Percentiles rank a stretch among this genome's conserved stretches.
Evolutionary conservation across 805 yeast genomes (phyloP).

Genomic region (Wickerhamomyces pijperi): DNA sequence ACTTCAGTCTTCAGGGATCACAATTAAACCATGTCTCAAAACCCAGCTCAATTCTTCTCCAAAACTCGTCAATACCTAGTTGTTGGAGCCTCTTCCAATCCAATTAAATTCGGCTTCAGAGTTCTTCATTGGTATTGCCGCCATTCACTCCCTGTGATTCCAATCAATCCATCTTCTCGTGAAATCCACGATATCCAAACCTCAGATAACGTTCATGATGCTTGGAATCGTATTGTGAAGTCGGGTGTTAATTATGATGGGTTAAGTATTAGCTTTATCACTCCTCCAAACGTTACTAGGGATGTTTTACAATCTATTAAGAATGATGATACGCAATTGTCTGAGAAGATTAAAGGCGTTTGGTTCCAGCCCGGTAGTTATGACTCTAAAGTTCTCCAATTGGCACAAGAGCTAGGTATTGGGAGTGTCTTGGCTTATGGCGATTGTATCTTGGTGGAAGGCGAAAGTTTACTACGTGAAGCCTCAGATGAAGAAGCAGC

Average conservation of each 20-base stretch:
- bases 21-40: too few relatives aligned
- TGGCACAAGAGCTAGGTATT: conserved; percentile 24
- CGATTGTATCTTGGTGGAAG: conserved; percentile 63
- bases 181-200: conserved; percentile 36
- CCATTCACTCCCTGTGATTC: conserved; percentile 47
- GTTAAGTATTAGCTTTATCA: conserved; percentile 54
- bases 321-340: conserved; percentile 7
- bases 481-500: not conserved
- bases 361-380: conserved; percentile 87
- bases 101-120: conserved; percentile 58
- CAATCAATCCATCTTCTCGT: conserved; percentile 49
- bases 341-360: conserved; percentile 34
- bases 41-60: conserved; percentile 37
- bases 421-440: conserved; percentile 33
- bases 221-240: conserved; percentile 14
- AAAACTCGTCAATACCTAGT: conserved; percentile 46
- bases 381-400: conserved; percentile 36
- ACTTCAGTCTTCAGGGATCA: too few relatives aligned
- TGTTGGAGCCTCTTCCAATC: conserved; percentile 60
- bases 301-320: conserved; percentile 29
- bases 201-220: conserved; percentile 20
- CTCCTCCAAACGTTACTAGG: conserved; percentile 59
- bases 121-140: conserved; percentile 57
- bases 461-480: conserved; percentile 28
- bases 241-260: conserved; percentile 26